phyloP scores from a whole-genome alignment of 768 basidiomycete species.

The Termitomyces sp. region DNA sequence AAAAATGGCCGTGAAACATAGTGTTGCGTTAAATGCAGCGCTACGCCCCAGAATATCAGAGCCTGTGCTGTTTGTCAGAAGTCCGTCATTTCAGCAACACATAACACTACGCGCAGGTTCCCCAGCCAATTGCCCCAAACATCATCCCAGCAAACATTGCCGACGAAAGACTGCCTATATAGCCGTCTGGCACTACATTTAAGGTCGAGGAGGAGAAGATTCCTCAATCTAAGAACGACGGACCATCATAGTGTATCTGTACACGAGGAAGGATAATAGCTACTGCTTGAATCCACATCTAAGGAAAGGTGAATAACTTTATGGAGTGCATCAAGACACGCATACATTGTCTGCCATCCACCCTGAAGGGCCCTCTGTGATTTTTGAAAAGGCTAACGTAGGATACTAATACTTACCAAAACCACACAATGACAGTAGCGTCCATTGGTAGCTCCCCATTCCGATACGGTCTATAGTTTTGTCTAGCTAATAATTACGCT shows the following conservation, averaged over 20 bases:
- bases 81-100: not conserved
- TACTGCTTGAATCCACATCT: slow-evolving; percentile 94
- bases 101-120: slow-evolving; percentile 56
- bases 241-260: slow-evolving; percentile 81
- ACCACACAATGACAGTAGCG: slow-evolving; percentile 76
- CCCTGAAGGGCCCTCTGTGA: slow-evolving; percentile 34
- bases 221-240: slow-evolving; percentile 13
- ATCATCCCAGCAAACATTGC: slow-evolving; percentile 98
- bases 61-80: slow-evolving; percentile 27
- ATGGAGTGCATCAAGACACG: not conserved
- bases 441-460: slow-evolving; percentile 90
- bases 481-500: slow-evolving; percentile 43
- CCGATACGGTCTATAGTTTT: slow-evolving; percentile 87
- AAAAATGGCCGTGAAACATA: slow-evolving; percentile 87
- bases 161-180: slow-evolving; percentile 79
- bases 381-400: not conserved
- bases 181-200: slow-evolving; percentile 57
- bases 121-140: slow-evolving; percentile 90
- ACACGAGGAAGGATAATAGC: slow-evolving; percentile 96
- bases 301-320: slow-evolving; percentile 21
- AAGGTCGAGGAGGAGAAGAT: not conserved
- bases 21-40: slow-evolving; percentile 86
- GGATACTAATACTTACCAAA: slow-evolving; percentile 54
- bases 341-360: slow-evolving; percentile 92
- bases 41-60: slow-evolving; percentile 88